Evolutionary conservation across 805 yeast species (phyloP), one percentile per base, ranked within the genome.

Genomic region (Middelhovenomyces tepae): DNA sequence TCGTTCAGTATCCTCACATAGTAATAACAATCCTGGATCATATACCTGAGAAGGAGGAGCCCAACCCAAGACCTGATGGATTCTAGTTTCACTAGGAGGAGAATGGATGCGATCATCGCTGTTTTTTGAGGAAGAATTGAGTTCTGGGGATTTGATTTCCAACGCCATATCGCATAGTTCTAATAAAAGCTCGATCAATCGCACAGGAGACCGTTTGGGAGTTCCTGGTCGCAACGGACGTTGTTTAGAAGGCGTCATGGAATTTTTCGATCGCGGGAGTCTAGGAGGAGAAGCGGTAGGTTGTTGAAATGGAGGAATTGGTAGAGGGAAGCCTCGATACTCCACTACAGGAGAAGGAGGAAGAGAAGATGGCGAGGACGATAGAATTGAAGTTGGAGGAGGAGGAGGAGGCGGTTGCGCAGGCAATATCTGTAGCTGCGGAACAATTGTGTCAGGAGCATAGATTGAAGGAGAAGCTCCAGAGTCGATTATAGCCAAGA

Each of bases 151-250:
- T 45, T 80, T 83, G 8, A 86, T 71, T 25, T 69, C 63, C 14
- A 84, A 59, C 0, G 94, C 87, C 41, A 75, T 77, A 34, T 83
- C 86, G 48, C 87, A 75, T 32, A 80, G 64, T 13, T 79, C 84
- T 3, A 71, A 51, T 8, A 82, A 50, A 33, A 54, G 39, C 34
- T 56, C 70, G 54, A 35, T 69, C 73, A 34, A 77, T n/a, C 45
- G 35, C 43, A 61, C 60, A 30, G 64, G 71, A 16, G 60, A 65
- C 22, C 57, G 64, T 47, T 59, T 67, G 62, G 44, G 66, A 29
- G 8, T 22, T 9, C 14, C 10, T 15, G 17, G 28, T 22, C 17
- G 15, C 19, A 26, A 16, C 7, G 17, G 29, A 14, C 27, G 27
- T 15, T 31, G 34, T 19, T 35, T 37, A 7, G 43, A 54, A 49